Conservation (phyloP, 257 asterid genomes). For the Nicotiana tabacum region DNA sequence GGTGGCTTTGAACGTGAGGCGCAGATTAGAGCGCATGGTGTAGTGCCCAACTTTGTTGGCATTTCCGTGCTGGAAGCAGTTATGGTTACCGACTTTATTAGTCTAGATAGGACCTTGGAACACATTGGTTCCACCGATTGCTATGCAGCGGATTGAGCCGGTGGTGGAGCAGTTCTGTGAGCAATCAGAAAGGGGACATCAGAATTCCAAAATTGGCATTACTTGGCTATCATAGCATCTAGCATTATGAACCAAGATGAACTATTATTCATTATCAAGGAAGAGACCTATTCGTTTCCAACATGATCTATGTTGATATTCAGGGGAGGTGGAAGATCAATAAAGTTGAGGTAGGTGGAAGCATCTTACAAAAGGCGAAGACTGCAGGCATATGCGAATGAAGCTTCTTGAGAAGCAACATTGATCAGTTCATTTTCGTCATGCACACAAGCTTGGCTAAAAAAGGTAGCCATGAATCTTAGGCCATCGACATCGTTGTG, state of each 20-base stretch:
- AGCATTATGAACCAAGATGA: not conserved
- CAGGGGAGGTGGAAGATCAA: not conserved
- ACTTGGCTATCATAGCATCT: not conserved
- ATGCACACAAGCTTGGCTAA: not conserved
- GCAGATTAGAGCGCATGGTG: not conserved
- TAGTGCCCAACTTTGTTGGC: not conserved
- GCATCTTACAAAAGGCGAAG: not conserved
- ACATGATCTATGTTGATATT: not conserved
- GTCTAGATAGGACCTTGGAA: not conserved
- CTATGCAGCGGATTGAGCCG: not conserved
- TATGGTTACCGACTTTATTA: not conserved
- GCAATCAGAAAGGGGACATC: not conserved
- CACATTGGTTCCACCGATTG: not conserved
- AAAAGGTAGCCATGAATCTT: conserved; percentile 4
- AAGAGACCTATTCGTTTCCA: not conserved
- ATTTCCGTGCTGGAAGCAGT: not conserved
- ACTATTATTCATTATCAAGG: not conserved
- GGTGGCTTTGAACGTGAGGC: not conserved
- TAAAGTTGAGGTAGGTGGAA: not conserved
- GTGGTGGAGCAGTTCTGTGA: not conserved
- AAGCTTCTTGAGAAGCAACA: not conserved
- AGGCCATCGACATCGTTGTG: not conserved
- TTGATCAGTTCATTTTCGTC: not conserved
- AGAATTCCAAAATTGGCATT: not conserved
- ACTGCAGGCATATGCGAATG: not conserved